A percentile compares a stretch with the other conserved stretches of the same genome.
Evolutionary conservation across 2,329 filamentous ascomycete genomes (phyloP).

Genomic region (Penicillium sp.): DNA sequence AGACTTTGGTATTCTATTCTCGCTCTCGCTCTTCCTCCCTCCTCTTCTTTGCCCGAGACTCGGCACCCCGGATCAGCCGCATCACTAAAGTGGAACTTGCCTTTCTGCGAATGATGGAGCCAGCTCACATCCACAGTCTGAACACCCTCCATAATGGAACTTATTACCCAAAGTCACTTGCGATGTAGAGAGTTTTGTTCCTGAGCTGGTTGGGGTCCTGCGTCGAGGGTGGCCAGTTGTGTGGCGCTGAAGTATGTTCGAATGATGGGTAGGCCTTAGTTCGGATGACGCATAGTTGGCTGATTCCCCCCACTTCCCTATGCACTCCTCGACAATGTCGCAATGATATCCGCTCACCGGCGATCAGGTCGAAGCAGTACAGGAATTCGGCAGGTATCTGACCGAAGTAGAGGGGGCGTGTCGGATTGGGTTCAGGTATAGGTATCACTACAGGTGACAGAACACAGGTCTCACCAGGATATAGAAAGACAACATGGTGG

Average conservation of each 20-base stretch:
- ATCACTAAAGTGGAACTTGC: constrained; percentile 49
- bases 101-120: constrained; percentile 83
- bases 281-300: constrained; percentile 24
- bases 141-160: constrained; percentile 69
- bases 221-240: constrained; percentile 12
- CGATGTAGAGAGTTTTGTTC: not conserved
- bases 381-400: constrained; percentile 8
- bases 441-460: constrained; percentile 7
- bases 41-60: not conserved
- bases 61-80: not conserved
- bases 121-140: constrained; percentile 86
- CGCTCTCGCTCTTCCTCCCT: not conserved
- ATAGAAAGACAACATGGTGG: constrained; percentile 2
- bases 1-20: not conserved
- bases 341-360: not conserved
- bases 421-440: not conserved
- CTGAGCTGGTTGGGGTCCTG: not conserved
- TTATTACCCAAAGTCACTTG: not conserved
- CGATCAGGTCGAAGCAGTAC: constrained; percentile 1
- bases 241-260: constrained; percentile 19
- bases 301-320: constrained; percentile 23
- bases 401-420: constrained; percentile 1
- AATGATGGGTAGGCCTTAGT: constrained; percentile 23
- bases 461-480: constrained; percentile 2
- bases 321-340: constrained; percentile 6